phyloP scores from a whole-genome alignment of 306 rosid genomes.

The Cicer pinnatifidum region DNA sequence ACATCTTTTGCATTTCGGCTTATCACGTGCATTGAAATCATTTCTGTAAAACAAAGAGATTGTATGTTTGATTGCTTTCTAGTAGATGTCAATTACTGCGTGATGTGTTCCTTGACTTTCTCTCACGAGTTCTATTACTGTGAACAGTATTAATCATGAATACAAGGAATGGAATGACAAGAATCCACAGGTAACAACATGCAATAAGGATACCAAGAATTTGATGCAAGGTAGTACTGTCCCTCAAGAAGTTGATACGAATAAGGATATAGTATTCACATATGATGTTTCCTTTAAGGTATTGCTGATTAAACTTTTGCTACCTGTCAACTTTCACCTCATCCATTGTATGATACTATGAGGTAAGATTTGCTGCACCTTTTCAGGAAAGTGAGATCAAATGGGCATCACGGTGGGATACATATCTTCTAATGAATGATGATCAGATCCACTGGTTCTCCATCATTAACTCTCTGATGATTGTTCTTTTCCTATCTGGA shows the following conservation, averaged over 20 bases:
- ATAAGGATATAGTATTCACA: slow-evolving; percentile 83
- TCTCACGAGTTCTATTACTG: slow-evolving; percentile 40
- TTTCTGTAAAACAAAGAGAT: slow-evolving; percentile 29
- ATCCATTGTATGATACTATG: slow-evolving; percentile 24
- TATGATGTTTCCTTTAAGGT: slow-evolving; percentile 97
- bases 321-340: slow-evolving; percentile 3
- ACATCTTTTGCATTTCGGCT: slow-evolving; percentile 13
- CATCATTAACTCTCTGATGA: slow-evolving; percentile 96
- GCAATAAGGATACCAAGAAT: slow-evolving; percentile 91
- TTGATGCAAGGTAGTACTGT: slow-evolving; percentile 83
- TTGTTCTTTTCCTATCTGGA: slow-evolving; percentile 98
- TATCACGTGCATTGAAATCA: slow-evolving; percentile 10
- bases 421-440: slow-evolving; percentile 98
- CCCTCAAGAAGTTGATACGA: slow-evolving; percentile 87
- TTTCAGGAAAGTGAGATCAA: slow-evolving; percentile 88
- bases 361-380: slow-evolving; percentile 27
- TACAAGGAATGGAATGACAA: slow-evolving; percentile 85
- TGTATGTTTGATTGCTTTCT: slow-evolving; percentile 25
- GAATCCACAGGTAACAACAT: slow-evolving; percentile 80
- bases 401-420: slow-evolving; percentile 99
- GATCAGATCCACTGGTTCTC: slow-evolving; percentile 99
- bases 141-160: slow-evolving; percentile 84
- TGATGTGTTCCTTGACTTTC: slow-evolving; percentile 16
- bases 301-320: slow-evolving; percentile 42
- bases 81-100: slow-evolving; percentile 32